These are phyloP conservation scores for Sugiyamaella castrensis DNA, from an alignment of 1,139 yeast genomes.

Conservation along the genomic window DNA sequence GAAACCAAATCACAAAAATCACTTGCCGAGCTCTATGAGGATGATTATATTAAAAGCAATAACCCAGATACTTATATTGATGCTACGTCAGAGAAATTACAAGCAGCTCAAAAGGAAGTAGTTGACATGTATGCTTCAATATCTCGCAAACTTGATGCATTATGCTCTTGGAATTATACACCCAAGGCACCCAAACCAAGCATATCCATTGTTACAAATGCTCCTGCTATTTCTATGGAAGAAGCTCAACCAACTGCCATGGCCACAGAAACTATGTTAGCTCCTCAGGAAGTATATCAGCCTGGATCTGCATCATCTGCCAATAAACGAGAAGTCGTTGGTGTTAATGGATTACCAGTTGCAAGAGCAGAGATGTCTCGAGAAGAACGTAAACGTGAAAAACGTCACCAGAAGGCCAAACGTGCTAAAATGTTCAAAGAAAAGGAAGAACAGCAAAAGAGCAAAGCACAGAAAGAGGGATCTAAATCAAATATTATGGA, in stretches of 20 bases:
- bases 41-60: conserved; percentile 59
- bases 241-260: conserved; percentile 92
- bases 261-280: conserved; percentile 71
- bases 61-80: conserved; percentile 38
- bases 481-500: conserved; percentile 64
- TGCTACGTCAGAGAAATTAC: conserved; percentile 56
- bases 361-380: conserved; percentile 80
- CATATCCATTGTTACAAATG: conserved; percentile 52
- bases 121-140: conserved; percentile 60
- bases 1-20: conserved; percentile 85
- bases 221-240: conserved; percentile 85
- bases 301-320: conserved; percentile 45
- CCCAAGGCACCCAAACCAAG: conserved; percentile 86
- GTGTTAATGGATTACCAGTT: conserved; percentile 78
- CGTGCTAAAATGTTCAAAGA: conserved; percentile 55
- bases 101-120: conserved; percentile 76
- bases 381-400: conserved; percentile 82
- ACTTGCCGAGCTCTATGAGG: conserved; percentile 89
- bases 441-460: conserved; percentile 37
- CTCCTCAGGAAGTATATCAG: conserved; percentile 93
- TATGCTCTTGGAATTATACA: conserved; percentile 88
- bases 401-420: conserved; percentile 84
- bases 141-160: conserved; percentile 73
- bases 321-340: conserved; percentile 57
- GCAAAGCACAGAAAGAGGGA: conserved; percentile 46